A percentile compares a stretch with the other conserved stretches of the same genome.
Evolutionary conservation across 768 basidiomycete species (phyloP).

Genomic region (Saitozyma sp.): DNA sequence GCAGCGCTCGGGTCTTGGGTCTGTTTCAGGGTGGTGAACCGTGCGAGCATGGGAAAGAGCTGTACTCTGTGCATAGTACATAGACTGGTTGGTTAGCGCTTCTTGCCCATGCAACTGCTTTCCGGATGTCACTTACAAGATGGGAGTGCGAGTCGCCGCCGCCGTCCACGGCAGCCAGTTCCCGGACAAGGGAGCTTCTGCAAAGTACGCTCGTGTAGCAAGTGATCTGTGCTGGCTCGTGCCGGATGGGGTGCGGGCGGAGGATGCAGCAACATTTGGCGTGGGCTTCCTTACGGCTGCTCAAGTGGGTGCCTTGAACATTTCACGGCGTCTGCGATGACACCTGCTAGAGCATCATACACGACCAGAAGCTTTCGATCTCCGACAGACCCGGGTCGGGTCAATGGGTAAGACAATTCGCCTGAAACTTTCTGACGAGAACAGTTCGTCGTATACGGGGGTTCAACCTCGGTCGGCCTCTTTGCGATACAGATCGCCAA

Average conservation of each 20-base stretch:
- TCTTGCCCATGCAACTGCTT: too few species aligned
- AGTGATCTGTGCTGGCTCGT: constrained; percentile 29
- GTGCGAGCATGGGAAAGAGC: too few species aligned
- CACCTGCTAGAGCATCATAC: constrained; percentile 4
- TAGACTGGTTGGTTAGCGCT: too few species aligned
- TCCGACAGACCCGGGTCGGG: constrained; percentile 4
- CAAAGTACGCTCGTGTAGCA: constrained; percentile 30
- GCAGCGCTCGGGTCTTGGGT: too few species aligned
- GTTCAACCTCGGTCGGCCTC: constrained; percentile 52
- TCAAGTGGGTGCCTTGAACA: constrained; percentile 10
- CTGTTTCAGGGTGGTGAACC: too few species aligned
- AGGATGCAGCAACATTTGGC: constrained; percentile 35
- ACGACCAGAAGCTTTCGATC: constrained; percentile 9
- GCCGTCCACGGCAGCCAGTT: constrained; percentile 36
- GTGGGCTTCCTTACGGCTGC: constrained; percentile 38
- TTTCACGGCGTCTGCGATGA: neutral
- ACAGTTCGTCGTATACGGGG: constrained; percentile 46
- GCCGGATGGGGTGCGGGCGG: constrained; percentile 16
- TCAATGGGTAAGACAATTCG: constrained; percentile 9
- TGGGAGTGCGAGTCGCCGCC: constrained; percentile 39
- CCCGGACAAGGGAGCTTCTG: constrained; percentile 23
- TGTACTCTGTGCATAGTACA: too few species aligned
- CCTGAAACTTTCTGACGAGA: neutral
- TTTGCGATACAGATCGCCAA: constrained; percentile 42
- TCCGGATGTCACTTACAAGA: constrained; percentile 9